phyloP scores from a whole-genome alignment of 1,139 yeast species.

The Zhuliangozyma blackwelliae region DNA sequence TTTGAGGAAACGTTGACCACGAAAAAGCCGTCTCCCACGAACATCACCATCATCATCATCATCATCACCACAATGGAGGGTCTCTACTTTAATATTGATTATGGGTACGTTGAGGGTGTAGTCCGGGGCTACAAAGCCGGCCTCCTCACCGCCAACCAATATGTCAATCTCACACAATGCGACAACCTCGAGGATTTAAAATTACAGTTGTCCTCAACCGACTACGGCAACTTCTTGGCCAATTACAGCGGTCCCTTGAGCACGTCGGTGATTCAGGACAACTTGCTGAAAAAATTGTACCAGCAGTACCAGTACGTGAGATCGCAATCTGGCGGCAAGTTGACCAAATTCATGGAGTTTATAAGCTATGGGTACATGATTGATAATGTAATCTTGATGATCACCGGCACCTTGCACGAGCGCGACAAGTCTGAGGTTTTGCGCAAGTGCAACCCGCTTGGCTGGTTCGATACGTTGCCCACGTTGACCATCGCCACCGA shows the following conservation, averaged over 20 bases:
- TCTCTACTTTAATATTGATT: slow-evolving; percentile 67
- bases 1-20: no score
- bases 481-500: slow-evolving; percentile 93
- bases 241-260: slow-evolving; percentile 78
- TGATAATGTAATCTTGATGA: slow-evolving; percentile 92
- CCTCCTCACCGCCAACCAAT: slow-evolving; percentile 70
- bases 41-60: no score
- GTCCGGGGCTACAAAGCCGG: slow-evolving; percentile 94
- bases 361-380: slow-evolving; percentile 97
- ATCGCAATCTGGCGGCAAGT: slow-evolving; percentile 76
- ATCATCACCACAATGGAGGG: slow-evolving; percentile 18
- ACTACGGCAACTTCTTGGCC: slow-evolving; percentile 86
- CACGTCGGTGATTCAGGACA: slow-evolving; percentile 78
- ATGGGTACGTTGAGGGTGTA: slow-evolving; percentile 89
- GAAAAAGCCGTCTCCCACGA: no score
- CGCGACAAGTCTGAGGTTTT: slow-evolving; percentile 85
- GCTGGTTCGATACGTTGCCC: slow-evolving; percentile 98
- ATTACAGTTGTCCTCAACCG: slow-evolving; percentile 90
- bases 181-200: slow-evolving; percentile 91
- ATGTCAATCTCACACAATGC: slow-evolving; percentile 91
- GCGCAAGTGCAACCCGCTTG: slow-evolving; percentile 90
- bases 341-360: slow-evolving; percentile 80
- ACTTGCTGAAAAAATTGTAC: slow-evolving; percentile 69
- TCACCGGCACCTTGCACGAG: slow-evolving; percentile 95
- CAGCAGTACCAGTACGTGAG: slow-evolving; percentile 83